Conservation (phyloP, 106 monocot species). For the Dendrobium catenatum region DNA sequence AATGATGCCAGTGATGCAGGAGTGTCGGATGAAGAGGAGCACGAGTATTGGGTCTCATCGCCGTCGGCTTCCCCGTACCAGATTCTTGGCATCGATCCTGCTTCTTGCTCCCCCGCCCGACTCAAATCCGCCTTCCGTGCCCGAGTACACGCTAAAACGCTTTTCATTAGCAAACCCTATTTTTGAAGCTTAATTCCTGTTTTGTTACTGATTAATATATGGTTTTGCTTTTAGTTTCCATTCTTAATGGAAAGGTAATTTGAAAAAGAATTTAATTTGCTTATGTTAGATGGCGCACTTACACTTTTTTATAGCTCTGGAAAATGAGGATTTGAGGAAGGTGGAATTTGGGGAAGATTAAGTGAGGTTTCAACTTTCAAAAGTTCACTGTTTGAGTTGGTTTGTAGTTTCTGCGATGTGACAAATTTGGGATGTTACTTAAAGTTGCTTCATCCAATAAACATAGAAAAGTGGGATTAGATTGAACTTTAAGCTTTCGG, state of each 20-base stretch:
- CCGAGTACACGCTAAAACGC: conserved; percentile 24
- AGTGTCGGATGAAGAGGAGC: not conserved
- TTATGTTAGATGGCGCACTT: not conserved
- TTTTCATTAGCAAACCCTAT: not conserved
- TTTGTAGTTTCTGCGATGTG: not conserved
- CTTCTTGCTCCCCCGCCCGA: conserved; percentile 40
- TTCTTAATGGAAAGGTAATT: not conserved
- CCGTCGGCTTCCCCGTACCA: conserved; percentile 53
- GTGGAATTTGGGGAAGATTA: not conserved
- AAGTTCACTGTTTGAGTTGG: not conserved
- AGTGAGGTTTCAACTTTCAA: not conserved
- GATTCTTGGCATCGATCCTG: conserved; percentile 64
- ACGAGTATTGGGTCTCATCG: conserved; percentile 23
- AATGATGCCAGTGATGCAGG: not conserved
- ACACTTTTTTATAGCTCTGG: not conserved
- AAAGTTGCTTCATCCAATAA: not conserved
- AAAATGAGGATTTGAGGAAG: not conserved
- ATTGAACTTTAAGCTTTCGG: not conserved
- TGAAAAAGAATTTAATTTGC: too few relatives aligned
- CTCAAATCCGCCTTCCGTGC: conserved; percentile 81
- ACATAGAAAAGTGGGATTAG: not conserved
- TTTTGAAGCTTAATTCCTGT: not conserved
- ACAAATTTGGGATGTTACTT: not conserved
- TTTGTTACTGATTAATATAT: not conserved
- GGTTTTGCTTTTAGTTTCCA: not conserved